A percentile compares a stretch with the other conserved stretches of the same genome.
These are phyloP conservation scores for Colletotrichum magnum DNA, from an alignment of 2,329 filamentous ascomycete species.

Conservation along the genomic window DNA sequence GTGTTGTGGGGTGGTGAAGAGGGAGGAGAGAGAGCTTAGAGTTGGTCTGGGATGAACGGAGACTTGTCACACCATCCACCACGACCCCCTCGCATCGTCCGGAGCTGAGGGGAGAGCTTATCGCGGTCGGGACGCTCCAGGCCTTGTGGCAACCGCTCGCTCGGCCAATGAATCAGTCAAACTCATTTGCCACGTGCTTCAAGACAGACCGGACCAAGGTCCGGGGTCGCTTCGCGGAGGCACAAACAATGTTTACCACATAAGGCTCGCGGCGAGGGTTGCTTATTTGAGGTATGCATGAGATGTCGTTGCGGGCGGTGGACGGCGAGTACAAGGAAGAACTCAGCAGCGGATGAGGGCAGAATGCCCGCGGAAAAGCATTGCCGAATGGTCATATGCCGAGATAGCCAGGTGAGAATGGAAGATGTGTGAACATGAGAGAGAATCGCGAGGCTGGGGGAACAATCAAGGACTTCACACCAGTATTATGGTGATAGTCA, in stretches of 20 bases:
- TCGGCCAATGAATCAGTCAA: slow-evolving; percentile 25
- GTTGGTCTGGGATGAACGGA: slow-evolving; percentile 29
- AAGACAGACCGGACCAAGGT: slow-evolving; percentile 13
- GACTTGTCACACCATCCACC: slow-evolving; percentile 16
- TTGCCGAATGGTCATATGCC: too few species aligned
- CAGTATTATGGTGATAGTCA: too few species aligned
- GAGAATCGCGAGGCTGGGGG: too few species aligned
- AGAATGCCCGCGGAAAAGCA: too few species aligned
- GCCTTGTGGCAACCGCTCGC: neutral
- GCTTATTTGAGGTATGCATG: neutral
- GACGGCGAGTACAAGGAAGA: too few species aligned
- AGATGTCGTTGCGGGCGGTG: too few species aligned
- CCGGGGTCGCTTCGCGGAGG: neutral
- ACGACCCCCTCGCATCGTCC: slow-evolving; percentile 11
- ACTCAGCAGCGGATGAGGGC: too few species aligned
- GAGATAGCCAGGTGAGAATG: too few species aligned
- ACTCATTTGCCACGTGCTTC: slow-evolving; percentile 21
- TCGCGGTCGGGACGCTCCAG: slow-evolving; percentile 1
- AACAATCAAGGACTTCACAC: too few species aligned
- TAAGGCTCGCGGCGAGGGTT: neutral
- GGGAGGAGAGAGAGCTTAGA: slow-evolving; percentile 6
- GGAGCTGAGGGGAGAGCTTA: slow-evolving; percentile 23
- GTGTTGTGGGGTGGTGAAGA: neutral
- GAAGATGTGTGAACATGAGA: too few species aligned
- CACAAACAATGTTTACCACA: slow-evolving; percentile 9